Evolutionary conservation across 768 basidiomycete species (phyloP), one percentile per base, ranked within the genome.

Genomic region (Hortiboletus campestris): DNA sequence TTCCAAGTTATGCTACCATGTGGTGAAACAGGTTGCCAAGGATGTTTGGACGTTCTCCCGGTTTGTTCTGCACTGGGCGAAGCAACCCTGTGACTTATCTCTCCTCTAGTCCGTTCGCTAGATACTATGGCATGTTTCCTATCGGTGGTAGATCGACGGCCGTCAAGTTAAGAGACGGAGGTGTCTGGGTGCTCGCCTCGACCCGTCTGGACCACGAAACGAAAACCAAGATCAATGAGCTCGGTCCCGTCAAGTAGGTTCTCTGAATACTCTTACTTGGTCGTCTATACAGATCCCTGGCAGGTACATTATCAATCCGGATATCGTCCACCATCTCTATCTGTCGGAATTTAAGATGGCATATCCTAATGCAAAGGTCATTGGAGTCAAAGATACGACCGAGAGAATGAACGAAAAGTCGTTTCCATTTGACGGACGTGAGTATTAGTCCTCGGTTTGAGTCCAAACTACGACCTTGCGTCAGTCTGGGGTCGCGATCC

Each of bases 101-200:
- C 29, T 48, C 32, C 29, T 53, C 39, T 53, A 88, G 88, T 43
- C 86, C 88, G 1, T 91, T 91, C 65, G 66, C 80, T 13, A 80
- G 90, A 41, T 83, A n/a, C n/a, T n/a, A 80, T 55, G 82, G 84
- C 10, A 9, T 91, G 28, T 62, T 91, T 16, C 89, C 91, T 4
- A 74, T 94, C 29, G 94, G 94, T 1, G 91, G 92, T 19, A 77
- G 94, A 43, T 86, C 90, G 8, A 95, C 92, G 0, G 94, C 91
- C 0, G 76, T 95, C 62, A 83, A 79, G 70, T 76, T 94, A 22
- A 71, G 72, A 38, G 78, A 80, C 47, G 84, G 86, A 36, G 84
- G 81, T 13, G 84, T 94, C 28, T 94, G 90, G 84, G 77, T 94
- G 13, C 75, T 92, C n/a, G 91, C 89, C 0, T 92, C 90, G 1